Conservation (phyloP, 441 rosid species). For the Viola pubescens region DNA sequence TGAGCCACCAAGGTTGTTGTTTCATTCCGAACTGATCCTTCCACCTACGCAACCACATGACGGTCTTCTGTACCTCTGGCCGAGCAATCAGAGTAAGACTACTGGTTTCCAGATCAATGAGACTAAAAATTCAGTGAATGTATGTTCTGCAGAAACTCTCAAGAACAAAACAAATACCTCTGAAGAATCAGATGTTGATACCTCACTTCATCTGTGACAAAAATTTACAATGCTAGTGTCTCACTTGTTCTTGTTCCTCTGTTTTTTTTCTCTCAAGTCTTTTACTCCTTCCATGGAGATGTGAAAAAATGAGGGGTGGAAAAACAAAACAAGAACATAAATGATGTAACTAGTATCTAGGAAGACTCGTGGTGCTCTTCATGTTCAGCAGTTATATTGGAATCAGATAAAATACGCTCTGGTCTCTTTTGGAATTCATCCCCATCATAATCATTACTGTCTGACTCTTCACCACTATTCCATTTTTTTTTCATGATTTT, state of each 20-base stretch:
- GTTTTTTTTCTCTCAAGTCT: conserved; percentile 18
- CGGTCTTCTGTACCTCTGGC: conserved; percentile 12
- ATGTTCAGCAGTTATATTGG: conserved; percentile 40
- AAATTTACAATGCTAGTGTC: conserved; percentile 24
- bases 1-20: conserved; percentile 19
- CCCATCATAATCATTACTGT: conserved; percentile 28
- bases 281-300: conserved; percentile 18
- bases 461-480: conserved; percentile 55
- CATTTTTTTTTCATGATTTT: conserved; percentile 70
- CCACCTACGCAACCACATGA: conserved; percentile 18
- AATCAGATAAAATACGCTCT: conserved; percentile 37
- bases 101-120: conserved; percentile 15
- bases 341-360: conserved; percentile 22
- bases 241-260: conserved; percentile 8
- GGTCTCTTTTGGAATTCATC: conserved; percentile 30
- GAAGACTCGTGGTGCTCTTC: conserved; percentile 27
- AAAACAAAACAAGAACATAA: conserved; percentile 12
- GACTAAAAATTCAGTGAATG: conserved; percentile 20
- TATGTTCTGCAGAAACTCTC: conserved; percentile 21
- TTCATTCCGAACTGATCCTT: conserved; percentile 22
- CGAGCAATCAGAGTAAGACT: conserved; percentile 17
- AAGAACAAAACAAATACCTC: conserved; percentile 18
- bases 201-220: conserved; percentile 44
- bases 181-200: conserved; percentile 37
- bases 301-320: conserved; percentile 14